A percentile compares a stretch with the other conserved stretches of the same genome.
Evolutionary conservation across 202 grass and related monocot genomes (phyloP).

Genomic region (Schoenoplectus triqueter): DNA sequence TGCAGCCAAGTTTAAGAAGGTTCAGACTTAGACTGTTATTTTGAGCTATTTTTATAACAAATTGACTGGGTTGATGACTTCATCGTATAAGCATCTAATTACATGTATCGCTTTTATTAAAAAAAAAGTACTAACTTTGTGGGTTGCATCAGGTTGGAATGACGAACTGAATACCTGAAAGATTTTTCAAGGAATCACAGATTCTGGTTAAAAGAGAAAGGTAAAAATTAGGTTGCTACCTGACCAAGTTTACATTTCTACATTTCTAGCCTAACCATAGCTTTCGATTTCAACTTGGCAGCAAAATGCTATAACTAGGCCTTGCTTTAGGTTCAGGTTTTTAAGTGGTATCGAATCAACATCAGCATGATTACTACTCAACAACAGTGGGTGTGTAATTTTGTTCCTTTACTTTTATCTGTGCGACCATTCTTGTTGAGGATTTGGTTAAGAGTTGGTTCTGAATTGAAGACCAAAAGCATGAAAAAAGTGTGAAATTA

Average conservation of each 20-base stretch:
- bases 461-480: not conserved
- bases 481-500: not conserved
- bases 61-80: not conserved
- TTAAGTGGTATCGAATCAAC: not conserved
- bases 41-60: not conserved
- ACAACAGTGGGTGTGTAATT: not conserved
- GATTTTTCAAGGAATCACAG: slow-evolving; percentile 17
- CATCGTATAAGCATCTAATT: not conserved
- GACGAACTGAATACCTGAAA: not conserved
- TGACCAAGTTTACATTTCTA: not conserved
- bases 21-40: not conserved
- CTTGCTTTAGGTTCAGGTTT: slow-evolving; percentile 26
- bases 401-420: not conserved
- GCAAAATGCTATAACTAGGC: not conserved
- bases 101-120: not conserved
- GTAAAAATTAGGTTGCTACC: slow-evolving; percentile 14
- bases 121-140: not conserved
- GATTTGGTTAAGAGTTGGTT: not conserved
- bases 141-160: not conserved
- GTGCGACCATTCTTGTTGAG: not conserved
- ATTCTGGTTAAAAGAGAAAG: slow-evolving; percentile 27
- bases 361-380: not conserved
- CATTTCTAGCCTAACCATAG: slow-evolving; percentile 6
- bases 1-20: not conserved
- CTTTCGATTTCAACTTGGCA: slow-evolving; percentile 25